phyloP scores from a whole-genome alignment of 1,284 basidiomycete genomes.

The Moesziomyces parantarcticus region DNA sequence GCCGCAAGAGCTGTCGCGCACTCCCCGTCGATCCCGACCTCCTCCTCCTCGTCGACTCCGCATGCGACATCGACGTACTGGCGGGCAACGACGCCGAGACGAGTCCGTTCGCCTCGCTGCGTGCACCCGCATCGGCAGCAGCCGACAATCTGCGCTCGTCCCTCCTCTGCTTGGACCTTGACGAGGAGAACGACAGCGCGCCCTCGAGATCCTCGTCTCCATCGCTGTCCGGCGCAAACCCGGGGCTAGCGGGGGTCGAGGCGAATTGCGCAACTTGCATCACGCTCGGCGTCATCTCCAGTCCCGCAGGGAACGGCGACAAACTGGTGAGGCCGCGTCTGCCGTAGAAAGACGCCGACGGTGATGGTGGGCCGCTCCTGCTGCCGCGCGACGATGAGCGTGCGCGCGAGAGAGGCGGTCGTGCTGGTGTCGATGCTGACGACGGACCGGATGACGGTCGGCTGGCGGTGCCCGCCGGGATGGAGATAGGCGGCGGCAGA shows the following conservation, averaged over 20 bases:
- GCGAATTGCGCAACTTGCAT: conserved; percentile 19
- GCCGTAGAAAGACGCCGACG: conserved; percentile 47
- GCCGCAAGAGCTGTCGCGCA: conserved; percentile 28
- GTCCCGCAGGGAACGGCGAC: conserved; percentile 37
- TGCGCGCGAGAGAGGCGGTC: conserved; percentile 19
- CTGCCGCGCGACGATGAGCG: conserved; percentile 39
- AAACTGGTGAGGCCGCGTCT: conserved; percentile 38
- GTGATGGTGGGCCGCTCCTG: conserved; percentile 41
- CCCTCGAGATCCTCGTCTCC: conserved; percentile 31
- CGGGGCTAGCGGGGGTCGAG: conserved; percentile 32
- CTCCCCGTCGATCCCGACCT: conserved; percentile 32
- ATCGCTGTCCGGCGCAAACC: conserved; percentile 40
- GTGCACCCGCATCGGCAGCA: conserved; percentile 3
- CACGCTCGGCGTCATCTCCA: conserved; percentile 41
- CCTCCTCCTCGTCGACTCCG: conserved; percentile 13
- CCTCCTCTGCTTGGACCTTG: conserved; percentile 32
- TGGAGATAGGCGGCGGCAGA: conserved; percentile 42
- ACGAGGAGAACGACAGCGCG: conserved; percentile 33
- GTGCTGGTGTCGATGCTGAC: conserved; percentile 8
- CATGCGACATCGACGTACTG: conserved; percentile 20
- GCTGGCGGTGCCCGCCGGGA: conserved; percentile 7
- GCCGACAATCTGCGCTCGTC: conserved; percentile 27
- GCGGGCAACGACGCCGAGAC: conserved; percentile 11
- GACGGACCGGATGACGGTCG: conserved; percentile 8
- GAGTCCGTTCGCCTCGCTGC: conserved; percentile 1